These are phyloP conservation scores for Penicillium sp. DNA, from an alignment of 2,329 filamentous ascomycete genomes.

Conservation along the genomic window DNA sequence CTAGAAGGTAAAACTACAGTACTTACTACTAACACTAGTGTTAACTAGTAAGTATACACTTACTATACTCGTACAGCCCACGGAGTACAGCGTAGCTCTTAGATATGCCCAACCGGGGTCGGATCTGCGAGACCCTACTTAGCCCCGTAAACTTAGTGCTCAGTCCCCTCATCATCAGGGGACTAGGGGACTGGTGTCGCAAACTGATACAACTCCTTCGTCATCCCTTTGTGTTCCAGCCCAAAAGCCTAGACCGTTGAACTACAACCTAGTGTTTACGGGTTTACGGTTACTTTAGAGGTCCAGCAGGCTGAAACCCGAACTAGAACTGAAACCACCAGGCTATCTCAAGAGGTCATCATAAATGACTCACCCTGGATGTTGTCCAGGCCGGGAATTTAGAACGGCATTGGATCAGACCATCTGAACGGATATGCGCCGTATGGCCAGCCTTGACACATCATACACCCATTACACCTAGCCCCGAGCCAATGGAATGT, in stretches of 20 bases:
- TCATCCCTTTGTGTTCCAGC: slow-evolving; percentile 2
- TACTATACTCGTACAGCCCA: neutral
- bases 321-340: neutral
- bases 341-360: neutral
- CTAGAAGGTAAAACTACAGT: neutral
- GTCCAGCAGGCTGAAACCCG: neutral
- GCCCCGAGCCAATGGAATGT: neutral
- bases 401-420: slow-evolving; percentile 7
- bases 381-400: neutral
- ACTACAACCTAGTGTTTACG: neutral
- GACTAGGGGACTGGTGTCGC: slow-evolving; percentile 1
- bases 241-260: neutral
- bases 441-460: slow-evolving; percentile 1
- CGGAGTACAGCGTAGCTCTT: neutral
- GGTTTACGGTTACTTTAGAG: neutral
- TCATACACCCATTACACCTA: slow-evolving; percentile 1
- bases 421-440: neutral
- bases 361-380: slow-evolving; percentile 7
- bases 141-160: slow-evolving; percentile 7
- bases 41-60: neutral
- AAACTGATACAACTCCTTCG: neutral
- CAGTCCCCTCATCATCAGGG: slow-evolving; percentile 2
- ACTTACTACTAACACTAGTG: neutral
- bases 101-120: neutral
- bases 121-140: slow-evolving; percentile 7